These are phyloP conservation scores for Nemania diffusa DNA, from an alignment of 2,329 filamentous ascomycete genomes.

Conservation along the genomic window DNA sequence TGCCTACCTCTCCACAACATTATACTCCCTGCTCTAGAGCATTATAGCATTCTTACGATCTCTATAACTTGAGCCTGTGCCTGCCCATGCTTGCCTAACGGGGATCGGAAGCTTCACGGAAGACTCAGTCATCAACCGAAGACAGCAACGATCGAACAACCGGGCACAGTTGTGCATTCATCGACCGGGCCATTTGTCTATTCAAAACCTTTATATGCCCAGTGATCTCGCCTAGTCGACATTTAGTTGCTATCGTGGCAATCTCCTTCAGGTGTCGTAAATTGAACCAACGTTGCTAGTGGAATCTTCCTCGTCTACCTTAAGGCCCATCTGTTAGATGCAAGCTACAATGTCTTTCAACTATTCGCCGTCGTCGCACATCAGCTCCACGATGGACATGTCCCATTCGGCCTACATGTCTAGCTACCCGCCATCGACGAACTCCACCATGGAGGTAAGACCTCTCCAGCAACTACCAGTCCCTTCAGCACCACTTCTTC, in stretches of 20 bases:
- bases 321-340: slow-evolving; percentile 49
- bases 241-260: slow-evolving; percentile 19
- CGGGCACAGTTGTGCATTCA: slow-evolving; percentile 15
- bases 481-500: slow-evolving; percentile 41
- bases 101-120: slow-evolving; percentile 31
- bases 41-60: slow-evolving; percentile 41
- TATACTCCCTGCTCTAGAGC: slow-evolving; percentile 37
- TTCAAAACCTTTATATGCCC: slow-evolving; percentile 21
- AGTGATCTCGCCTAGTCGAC: slow-evolving; percentile 10
- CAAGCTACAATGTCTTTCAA: slow-evolving; percentile 62
- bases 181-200: slow-evolving; percentile 10
- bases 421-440: slow-evolving; percentile 44
- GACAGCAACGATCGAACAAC: slow-evolving; percentile 35
- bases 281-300: slow-evolving; percentile 48
- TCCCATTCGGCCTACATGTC: slow-evolving; percentile 53
- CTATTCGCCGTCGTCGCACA: slow-evolving; percentile 58
- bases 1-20: slow-evolving; percentile 43
- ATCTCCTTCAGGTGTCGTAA: slow-evolving; percentile 38
- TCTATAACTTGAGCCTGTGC: slow-evolving; percentile 35
- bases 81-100: slow-evolving; percentile 22
- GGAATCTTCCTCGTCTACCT: slow-evolving; percentile 45
- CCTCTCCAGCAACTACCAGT: slow-evolving; percentile 38
- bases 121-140: slow-evolving; percentile 20
- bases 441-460: slow-evolving; percentile 50
- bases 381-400: slow-evolving; percentile 56